Evolutionary conservation across 2,329 filamentous ascomycete genomes (phyloP).

Genomic region (Sporothrix brunneoviolacea): DNA sequence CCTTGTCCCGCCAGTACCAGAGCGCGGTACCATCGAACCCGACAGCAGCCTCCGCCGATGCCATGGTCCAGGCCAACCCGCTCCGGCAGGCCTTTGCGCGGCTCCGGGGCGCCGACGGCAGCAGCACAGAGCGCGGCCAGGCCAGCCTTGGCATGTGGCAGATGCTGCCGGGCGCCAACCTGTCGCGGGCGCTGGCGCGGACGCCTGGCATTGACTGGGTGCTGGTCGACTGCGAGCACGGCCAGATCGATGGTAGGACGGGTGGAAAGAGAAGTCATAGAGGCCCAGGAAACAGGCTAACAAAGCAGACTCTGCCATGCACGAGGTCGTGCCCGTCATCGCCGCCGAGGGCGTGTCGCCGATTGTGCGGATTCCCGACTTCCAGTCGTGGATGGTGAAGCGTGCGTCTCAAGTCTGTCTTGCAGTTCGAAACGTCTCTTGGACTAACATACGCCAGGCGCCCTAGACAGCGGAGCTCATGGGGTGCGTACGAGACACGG

Average conservation of each 20-base stretch:
- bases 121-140: slow-evolving; percentile 21
- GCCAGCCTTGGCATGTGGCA: slow-evolving; percentile 54
- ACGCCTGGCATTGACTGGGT: slow-evolving; percentile 60
- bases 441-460: slow-evolving; percentile 34
- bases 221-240: slow-evolving; percentile 53
- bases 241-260: slow-evolving; percentile 43
- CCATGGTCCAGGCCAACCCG: slow-evolving; percentile 40
- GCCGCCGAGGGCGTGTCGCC: slow-evolving; percentile 49
- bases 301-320: slow-evolving; percentile 45
- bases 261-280: neutral
- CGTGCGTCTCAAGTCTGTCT: slow-evolving; percentile 27
- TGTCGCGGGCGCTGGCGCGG: slow-evolving; percentile 53
- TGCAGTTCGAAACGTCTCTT: neutral
- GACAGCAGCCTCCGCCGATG: slow-evolving; percentile 2
- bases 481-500: slow-evolving; percentile 40
- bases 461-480: slow-evolving; percentile 51
- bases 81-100: slow-evolving; percentile 44
- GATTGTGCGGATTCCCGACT: slow-evolving; percentile 51
- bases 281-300: neutral
- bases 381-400: slow-evolving; percentile 51
- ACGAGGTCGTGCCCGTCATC: slow-evolving; percentile 51
- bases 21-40: neutral
- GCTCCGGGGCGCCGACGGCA: slow-evolving; percentile 20
- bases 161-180: slow-evolving; percentile 54
- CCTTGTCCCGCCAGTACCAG: neutral